phyloP scores from a whole-genome alignment of 805 yeast species.

The Myxozyma neglecta region DNA sequence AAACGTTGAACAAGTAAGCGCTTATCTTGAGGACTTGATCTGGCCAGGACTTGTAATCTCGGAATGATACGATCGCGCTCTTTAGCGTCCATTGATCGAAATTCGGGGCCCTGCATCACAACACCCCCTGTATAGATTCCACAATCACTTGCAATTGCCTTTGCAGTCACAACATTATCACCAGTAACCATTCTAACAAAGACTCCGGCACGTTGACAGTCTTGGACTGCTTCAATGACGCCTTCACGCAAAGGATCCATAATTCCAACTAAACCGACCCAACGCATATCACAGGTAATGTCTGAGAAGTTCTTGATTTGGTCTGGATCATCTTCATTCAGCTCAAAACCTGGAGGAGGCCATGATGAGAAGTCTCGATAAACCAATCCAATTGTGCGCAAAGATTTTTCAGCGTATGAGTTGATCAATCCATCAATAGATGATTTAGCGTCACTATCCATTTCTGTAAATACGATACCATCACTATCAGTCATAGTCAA shows the following conservation, averaged over 20 bases:
- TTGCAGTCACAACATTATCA: slow-evolving; percentile 88
- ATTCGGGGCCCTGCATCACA: slow-evolving; percentile 91
- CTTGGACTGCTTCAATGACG: slow-evolving; percentile 81
- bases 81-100: slow-evolving; percentile 61
- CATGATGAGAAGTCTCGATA: slow-evolving; percentile 69
- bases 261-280: slow-evolving; percentile 84
- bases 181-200: slow-evolving; percentile 98
- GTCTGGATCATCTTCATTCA: slow-evolving; percentile 31
- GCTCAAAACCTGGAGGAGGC: slow-evolving; percentile 61
- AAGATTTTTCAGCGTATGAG: slow-evolving; percentile 69
- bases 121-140: slow-evolving; percentile 63
- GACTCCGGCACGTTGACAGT: slow-evolving; percentile 89
- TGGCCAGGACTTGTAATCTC: slow-evolving; percentile 76
- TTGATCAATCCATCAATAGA: slow-evolving; percentile 49
- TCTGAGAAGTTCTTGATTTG: slow-evolving; percentile 28
- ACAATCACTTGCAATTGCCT: slow-evolving; percentile 84
- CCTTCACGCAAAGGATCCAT: slow-evolving; percentile 93
- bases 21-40: slow-evolving; percentile 96
- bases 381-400: slow-evolving; percentile 85
- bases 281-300: slow-evolving; percentile 42
- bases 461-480: slow-evolving; percentile 29
- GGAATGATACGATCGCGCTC: slow-evolving; percentile 69
- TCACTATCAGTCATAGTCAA: slow-evolving; percentile 32
- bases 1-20: slow-evolving; percentile 79
- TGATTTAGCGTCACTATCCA: slow-evolving; percentile 18